phyloP scores from a whole-genome alignment of 148 eudicot species.

The Diospyros kaki region DNA sequence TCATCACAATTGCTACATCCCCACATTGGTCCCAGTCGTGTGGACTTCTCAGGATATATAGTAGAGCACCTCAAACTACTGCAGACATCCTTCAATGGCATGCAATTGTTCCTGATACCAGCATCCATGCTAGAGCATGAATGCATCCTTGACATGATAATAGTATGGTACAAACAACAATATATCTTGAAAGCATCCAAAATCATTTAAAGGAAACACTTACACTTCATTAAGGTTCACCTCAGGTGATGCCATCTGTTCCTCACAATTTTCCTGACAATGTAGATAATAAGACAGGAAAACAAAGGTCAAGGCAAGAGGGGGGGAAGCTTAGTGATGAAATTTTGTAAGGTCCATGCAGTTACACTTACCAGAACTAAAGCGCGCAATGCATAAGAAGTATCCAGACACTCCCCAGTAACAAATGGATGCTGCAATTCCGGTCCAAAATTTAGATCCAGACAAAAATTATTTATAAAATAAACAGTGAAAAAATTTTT shows the following conservation, averaged over 20 bases:
- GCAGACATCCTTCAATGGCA: conserved; percentile 33
- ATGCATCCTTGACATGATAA: conserved; percentile 15
- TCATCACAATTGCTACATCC: conserved; percentile 48
- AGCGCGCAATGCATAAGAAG: conserved; percentile 36
- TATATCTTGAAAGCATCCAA: conserved; percentile 3
- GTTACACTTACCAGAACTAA: conserved; percentile 51
- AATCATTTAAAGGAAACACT: conserved; percentile 12
- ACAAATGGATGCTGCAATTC: conserved; percentile 80
- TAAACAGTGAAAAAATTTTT: background rate
- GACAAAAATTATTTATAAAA: background rate
- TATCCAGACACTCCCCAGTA: conserved; percentile 45
- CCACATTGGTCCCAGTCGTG: conserved; percentile 41
- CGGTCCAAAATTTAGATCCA: background rate
- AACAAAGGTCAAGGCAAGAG: background rate
- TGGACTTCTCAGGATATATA: conserved; percentile 44
- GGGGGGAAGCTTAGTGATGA: background rate
- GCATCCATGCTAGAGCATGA: conserved; percentile 36
- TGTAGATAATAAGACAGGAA: conserved; percentile 12
- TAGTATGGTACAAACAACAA: background rate
- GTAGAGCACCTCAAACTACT: conserved; percentile 54
- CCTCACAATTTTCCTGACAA: conserved; percentile 39
- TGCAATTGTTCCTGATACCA: conserved; percentile 29
- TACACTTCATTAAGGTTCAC: conserved; percentile 38
- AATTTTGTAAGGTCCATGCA: conserved; percentile 4
- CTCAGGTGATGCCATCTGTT: conserved; percentile 24